Conservation (phyloP, 164 flowering plant species). For the Santalum album region DNA sequence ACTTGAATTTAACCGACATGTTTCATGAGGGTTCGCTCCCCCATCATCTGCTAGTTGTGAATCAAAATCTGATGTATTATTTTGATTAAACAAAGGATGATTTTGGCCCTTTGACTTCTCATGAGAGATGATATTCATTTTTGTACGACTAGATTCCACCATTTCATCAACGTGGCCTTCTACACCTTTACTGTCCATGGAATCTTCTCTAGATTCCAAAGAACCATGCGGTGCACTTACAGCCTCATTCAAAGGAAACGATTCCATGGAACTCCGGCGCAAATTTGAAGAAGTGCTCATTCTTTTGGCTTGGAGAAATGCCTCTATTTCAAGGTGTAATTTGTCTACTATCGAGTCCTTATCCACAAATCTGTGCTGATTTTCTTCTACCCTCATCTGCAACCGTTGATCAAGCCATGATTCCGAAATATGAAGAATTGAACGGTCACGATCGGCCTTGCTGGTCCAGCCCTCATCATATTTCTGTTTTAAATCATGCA, state of each 20-base stretch:
- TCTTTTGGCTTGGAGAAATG: slow-evolving; percentile 49
- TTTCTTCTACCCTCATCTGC: too few species aligned
- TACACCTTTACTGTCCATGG: slow-evolving; percentile 28
- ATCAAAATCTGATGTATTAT: slow-evolving; percentile 11
- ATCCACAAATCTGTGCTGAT: slow-evolving; percentile 27
- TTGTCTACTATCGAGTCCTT: slow-evolving; percentile 44
- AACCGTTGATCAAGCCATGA: slow-evolving; percentile 86
- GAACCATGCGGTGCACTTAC: slow-evolving; percentile 52
- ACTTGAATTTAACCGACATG: slow-evolving; percentile 13
- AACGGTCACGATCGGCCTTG: slow-evolving; percentile 27
- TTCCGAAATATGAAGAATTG: slow-evolving; percentile 73
- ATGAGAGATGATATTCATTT: slow-evolving; percentile 7
- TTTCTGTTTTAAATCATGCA: slow-evolving; percentile 36
- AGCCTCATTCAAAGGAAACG: slow-evolving; percentile 49
- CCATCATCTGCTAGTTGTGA: slow-evolving; percentile 9
- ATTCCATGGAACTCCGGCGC: slow-evolving; percentile 52
- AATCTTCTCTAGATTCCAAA: slow-evolving; percentile 51
- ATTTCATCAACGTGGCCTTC: too few species aligned
- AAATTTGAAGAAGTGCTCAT: slow-evolving; percentile 12
- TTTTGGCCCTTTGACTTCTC: slow-evolving; percentile 18
- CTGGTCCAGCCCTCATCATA: slow-evolving; percentile 26
- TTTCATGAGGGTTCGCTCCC: too few species aligned
- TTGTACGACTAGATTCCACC: too few species aligned
- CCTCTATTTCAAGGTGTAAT: slow-evolving; percentile 55
- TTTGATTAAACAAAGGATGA: slow-evolving; percentile 19